A percentile compares a stretch with the other conserved stretches of the same genome.
These are phyloP conservation scores for Eucalyptus fibrosa DNA, from an alignment of 345 rosid species.

Conservation along the genomic window DNA sequence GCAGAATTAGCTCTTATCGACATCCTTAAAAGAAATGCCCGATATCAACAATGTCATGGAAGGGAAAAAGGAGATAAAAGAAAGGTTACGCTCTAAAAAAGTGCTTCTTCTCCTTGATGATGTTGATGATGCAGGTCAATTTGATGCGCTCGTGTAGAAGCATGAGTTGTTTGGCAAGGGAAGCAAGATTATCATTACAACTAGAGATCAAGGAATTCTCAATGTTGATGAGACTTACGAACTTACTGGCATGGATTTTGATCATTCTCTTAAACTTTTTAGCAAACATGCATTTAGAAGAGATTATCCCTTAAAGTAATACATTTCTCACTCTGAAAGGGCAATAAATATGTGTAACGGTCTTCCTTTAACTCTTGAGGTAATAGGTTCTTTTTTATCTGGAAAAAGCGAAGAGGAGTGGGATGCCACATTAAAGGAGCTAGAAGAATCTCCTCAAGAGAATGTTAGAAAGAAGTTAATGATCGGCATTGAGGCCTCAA, in stretches of 20 bases:
- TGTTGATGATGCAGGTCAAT: not conserved
- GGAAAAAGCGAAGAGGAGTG: not conserved
- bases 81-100: not conserved
- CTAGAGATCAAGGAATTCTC: not conserved
- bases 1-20: not conserved
- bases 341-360: not conserved
- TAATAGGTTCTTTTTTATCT: not conserved
- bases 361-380: not conserved
- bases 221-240: not conserved
- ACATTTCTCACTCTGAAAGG: not conserved
- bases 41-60: not conserved
- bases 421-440: not conserved
- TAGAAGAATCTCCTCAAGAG: not conserved
- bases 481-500: not conserved
- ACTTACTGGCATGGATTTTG: not conserved
- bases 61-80: not conserved
- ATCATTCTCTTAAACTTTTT: not conserved
- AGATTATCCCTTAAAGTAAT: not conserved
- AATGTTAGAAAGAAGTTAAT: not conserved
- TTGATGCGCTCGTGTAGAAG: not conserved
- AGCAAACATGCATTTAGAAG: not conserved
- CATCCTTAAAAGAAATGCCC: not conserved
- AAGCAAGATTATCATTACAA: not conserved
- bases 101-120: not conserved
- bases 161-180: not conserved